A percentile compares a stretch with the other conserved stretches of the same genome.
Conservation (phyloP, 2,329 filamentous ascomycete species). For the Huntiella decipiens region DNA sequence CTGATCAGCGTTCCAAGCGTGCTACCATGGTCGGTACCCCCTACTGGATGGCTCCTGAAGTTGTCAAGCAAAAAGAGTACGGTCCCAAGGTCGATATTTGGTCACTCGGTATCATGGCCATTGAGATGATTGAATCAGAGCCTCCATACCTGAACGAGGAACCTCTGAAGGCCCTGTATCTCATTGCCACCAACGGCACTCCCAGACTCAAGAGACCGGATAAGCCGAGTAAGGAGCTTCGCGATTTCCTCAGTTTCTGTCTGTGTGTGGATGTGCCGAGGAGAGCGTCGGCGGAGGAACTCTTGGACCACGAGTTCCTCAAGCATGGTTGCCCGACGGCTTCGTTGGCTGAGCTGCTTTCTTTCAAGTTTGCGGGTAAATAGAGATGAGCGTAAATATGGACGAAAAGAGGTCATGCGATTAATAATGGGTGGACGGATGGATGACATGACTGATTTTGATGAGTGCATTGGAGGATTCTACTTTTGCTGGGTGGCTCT, state of each 20-base stretch:
- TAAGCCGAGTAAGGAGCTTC: constrained; percentile 92
- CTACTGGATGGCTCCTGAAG: constrained; percentile 99
- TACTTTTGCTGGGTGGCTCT: neutral
- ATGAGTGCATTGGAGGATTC: too few species aligned
- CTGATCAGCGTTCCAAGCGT: constrained; percentile 88
- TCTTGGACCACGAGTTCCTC: constrained; percentile 83
- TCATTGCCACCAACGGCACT: constrained; percentile 95
- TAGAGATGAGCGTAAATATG: constrained; percentile 19
- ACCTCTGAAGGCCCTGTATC: constrained; percentile 86
- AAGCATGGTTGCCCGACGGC: constrained; percentile 72
- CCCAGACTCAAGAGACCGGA: constrained; percentile 95
- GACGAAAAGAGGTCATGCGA: too few species aligned
- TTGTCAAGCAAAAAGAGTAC: constrained; percentile 98
- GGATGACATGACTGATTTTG: too few species aligned
- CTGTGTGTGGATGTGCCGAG: constrained; percentile 93
- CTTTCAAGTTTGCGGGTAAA: constrained; percentile 62
- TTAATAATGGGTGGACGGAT: too few species aligned
- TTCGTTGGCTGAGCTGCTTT: constrained; percentile 70
- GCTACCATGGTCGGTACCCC: constrained; percentile 98
- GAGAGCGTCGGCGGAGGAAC: constrained; percentile 74
- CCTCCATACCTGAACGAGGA: constrained; percentile 97
- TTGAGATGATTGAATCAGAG: constrained; percentile 98
- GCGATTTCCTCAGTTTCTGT: constrained; percentile 90
- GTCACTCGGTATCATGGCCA: constrained; percentile 98
- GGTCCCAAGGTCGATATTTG: constrained; percentile 97